These are phyloP conservation scores for Aspergillus pseudoterreus DNA, from an alignment of 2,329 filamentous ascomycete species.

Conservation along the genomic window DNA sequence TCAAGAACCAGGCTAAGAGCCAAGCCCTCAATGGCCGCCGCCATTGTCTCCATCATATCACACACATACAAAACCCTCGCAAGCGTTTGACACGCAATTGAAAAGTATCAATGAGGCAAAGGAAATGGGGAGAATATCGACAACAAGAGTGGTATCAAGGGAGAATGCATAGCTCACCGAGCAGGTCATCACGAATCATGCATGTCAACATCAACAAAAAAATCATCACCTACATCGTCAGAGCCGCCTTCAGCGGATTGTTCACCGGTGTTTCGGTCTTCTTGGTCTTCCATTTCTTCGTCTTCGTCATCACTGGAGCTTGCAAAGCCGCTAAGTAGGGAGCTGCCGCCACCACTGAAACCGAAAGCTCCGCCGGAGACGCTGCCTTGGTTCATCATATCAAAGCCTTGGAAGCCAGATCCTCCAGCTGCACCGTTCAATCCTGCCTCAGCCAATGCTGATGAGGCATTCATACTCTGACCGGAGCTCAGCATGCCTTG, in stretches of 20 bases:
- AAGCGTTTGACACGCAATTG: slow-evolving; percentile 6
- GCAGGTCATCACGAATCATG: slow-evolving; percentile 47
- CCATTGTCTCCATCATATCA: slow-evolving; percentile 14
- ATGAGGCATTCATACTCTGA: slow-evolving; percentile 59
- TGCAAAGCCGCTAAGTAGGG: slow-evolving; percentile 83
- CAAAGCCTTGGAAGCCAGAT: slow-evolving; percentile 57
- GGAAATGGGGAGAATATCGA: slow-evolving; percentile 6
- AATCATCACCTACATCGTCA: slow-evolving; percentile 65
- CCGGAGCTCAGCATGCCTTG: slow-evolving; percentile 60
- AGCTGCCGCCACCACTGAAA: slow-evolving; percentile 60
- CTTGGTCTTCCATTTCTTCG: slow-evolving; percentile 71
- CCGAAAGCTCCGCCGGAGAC: slow-evolving; percentile 70
- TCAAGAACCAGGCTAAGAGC: slow-evolving; percentile 17
- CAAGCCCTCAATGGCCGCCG: slow-evolving; percentile 12
- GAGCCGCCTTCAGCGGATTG: slow-evolving; percentile 47
- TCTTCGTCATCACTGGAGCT: slow-evolving; percentile 96
- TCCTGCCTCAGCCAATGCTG: slow-evolving; percentile 74
- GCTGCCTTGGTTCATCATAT: slow-evolving; percentile 62
- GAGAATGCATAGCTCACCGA: neutral
- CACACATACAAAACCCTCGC: slow-evolving; percentile 12
- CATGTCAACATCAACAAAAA: slow-evolving; percentile 61
- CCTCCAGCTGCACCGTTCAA: slow-evolving; percentile 62
- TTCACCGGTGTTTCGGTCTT: slow-evolving; percentile 51
- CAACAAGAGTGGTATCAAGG: slow-evolving; percentile 13
- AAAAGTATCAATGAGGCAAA: neutral